A percentile compares a stretch with the other conserved stretches of the same genome.
Evolutionary conservation across 768 basidiomycete species (phyloP).

Genomic region (Leccinum barrowsii): DNA sequence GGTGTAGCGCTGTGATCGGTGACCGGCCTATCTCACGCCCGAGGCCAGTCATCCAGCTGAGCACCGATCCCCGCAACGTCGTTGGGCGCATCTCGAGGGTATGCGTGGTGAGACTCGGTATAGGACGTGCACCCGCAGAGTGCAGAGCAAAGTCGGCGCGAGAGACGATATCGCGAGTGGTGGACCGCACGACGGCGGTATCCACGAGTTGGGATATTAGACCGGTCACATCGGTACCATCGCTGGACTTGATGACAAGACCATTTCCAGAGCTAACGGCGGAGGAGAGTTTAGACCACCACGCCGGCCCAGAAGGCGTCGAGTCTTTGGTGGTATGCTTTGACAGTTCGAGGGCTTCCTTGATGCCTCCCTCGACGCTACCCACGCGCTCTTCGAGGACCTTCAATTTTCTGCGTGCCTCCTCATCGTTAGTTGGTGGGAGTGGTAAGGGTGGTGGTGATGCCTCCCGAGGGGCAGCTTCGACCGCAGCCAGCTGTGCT

Average conservation of each 20-base stretch:
- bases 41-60: conserved; percentile 58
- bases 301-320: conserved; percentile 43
- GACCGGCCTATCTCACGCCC: conserved; percentile 69
- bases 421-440: conserved; percentile 44
- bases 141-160: conserved; percentile 83
- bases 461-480: conserved; percentile 20
- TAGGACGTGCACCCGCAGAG: conserved; percentile 75
- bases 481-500: conserved; percentile 36
- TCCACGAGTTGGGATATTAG: conserved; percentile 78
- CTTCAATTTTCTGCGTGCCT: conserved; percentile 51
- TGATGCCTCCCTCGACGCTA: conserved; percentile 57
- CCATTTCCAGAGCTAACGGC: conserved; percentile 41
- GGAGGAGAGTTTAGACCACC: conserved; percentile 68
- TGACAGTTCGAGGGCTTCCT: conserved; percentile 68
- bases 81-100: conserved; percentile 66
- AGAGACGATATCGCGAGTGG: conserved; percentile 73
- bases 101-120: conserved; percentile 80
- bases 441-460: conserved; percentile 12
- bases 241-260: conserved; percentile 65
- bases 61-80: conserved; percentile 44
- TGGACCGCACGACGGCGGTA: conserved; percentile 60
- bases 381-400: conserved; percentile 62
- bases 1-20: conserved; percentile 85
- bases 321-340: conserved; percentile 43
- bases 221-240: conserved; percentile 69